Evolutionary conservation across 2,329 filamentous ascomycete species (phyloP).

Genomic region (Pyricularia grisea): DNA sequence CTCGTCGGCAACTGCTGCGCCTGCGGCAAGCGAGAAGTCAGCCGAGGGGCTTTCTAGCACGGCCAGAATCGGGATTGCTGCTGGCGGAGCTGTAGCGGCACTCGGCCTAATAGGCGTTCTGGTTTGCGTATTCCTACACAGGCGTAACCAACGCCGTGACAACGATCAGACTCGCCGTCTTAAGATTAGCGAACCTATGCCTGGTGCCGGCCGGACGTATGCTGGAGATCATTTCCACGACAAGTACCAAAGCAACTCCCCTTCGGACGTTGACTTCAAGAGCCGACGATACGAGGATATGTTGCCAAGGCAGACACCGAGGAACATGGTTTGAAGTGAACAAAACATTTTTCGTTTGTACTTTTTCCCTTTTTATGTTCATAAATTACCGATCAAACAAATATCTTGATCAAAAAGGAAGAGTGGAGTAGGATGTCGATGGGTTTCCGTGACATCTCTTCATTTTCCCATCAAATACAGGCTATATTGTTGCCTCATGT

Average conservation of each 20-base stretch:
- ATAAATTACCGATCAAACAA: background rate
- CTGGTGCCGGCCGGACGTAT: constrained; percentile 31
- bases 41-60: background rate
- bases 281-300: constrained; percentile 49
- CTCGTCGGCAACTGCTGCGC: background rate
- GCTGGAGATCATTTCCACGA: constrained; percentile 25
- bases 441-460: background rate
- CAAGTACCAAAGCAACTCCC: constrained; percentile 25
- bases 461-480: background rate
- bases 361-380: background rate
- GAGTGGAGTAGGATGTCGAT: background rate
- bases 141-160: constrained; percentile 8
- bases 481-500: background rate
- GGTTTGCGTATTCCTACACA: constrained; percentile 7
- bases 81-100: constrained; percentile 4
- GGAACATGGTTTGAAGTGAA: constrained; percentile 20
- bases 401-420: background rate
- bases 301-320: constrained; percentile 40
- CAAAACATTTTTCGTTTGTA: background rate
- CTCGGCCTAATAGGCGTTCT: constrained; percentile 4
- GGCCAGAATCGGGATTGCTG: constrained; percentile 5
- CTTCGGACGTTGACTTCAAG: constrained; percentile 37
- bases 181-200: constrained; percentile 43
- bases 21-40: background rate
- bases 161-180: constrained; percentile 9